These are phyloP conservation scores for Guyanaporus albipodus DNA, from an alignment of 768 basidiomycete species.

Conservation along the genomic window DNA sequence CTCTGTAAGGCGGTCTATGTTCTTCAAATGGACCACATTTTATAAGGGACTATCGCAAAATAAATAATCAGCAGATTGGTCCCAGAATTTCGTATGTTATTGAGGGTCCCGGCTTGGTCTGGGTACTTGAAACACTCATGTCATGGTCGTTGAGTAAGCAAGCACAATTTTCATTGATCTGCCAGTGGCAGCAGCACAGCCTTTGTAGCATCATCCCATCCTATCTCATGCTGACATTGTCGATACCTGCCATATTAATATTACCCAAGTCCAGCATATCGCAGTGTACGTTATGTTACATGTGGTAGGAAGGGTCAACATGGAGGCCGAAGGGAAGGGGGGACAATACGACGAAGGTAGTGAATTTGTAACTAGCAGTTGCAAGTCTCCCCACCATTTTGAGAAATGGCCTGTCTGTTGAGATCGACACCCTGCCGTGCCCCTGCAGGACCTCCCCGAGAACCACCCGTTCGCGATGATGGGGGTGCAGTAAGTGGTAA, in stretches of 20 bases:
- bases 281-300: slow-evolving; percentile 31
- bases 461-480: slow-evolving; percentile 51
- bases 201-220: neutral
- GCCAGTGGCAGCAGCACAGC: too few species aligned
- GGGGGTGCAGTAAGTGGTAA: slow-evolving; percentile 78
- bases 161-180: too few species aligned
- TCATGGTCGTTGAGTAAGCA: too few species aligned
- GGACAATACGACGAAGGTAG: slow-evolving; percentile 1
- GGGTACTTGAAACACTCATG: too few species aligned
- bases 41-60: too few species aligned
- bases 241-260: slow-evolving; percentile 12
- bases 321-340: slow-evolving; percentile 4
- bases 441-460: slow-evolving; percentile 48
- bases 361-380: slow-evolving; percentile 57
- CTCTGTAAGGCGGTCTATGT: too few species aligned
- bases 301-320: slow-evolving; percentile 15
- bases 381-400: slow-evolving; percentile 60
- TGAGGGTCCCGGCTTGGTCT: too few species aligned
- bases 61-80: too few species aligned
- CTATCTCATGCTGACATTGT: slow-evolving; percentile 8
- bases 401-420: slow-evolving; percentile 55
- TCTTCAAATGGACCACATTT: too few species aligned
- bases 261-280: slow-evolving; percentile 29
- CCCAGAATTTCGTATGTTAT: too few species aligned
- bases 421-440: slow-evolving; percentile 72